Base-by-base conservation (phyloP, 1,284 basidiomycete genomes). In the Coniophora puteana region DNA sequence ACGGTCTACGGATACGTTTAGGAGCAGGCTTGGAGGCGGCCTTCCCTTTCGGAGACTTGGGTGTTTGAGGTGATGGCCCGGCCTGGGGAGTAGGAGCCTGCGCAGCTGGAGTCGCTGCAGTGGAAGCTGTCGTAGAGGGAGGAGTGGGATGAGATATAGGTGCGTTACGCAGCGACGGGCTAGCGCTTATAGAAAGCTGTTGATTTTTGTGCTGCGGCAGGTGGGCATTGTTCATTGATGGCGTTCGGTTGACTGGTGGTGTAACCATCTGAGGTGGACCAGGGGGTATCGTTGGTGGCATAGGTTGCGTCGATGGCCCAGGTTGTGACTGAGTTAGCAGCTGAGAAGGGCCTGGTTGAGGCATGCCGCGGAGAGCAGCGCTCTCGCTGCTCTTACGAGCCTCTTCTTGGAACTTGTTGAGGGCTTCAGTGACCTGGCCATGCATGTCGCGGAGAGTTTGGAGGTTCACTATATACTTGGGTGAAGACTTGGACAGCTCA, bases 41-140 rank as follows among this genome's bases (percentile, higher is more conserved):
- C 52, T 68, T 78, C 34, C 53, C 53, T 49, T 76, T 76, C 2
- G 78, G 78, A 6, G 78, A 80, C 54, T 73, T 80, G 3, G 72
- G 65, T 5, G 67, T 67, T 45, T 69, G 68, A 1, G 78, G 76
- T 8, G 72, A 66, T 16, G 66, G 59, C 30, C 59, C 57, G 26
- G 64, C 64, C 8, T 65, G 67, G 4, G 79, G 77, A 4, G 78
- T 80, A 1, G 69, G 56, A 2, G 74, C 65, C 46, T 65, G 75
- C 5, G 74, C 65, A 30, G 66, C 71, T 11, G 82, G 78, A 1
- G 83, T 80, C 1, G 76, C 65, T 1, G 66, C 69, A 28, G 68
- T 63, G 4, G 67, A 61, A 6, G 67, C 59, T 5, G 71, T 61
- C 8, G 64, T 66, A 4, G 68, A 65, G 8, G 62, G 49, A 42